These are phyloP conservation scores for Clitoria ternatea DNA, from an alignment of 306 rosid species.

Conservation along the genomic window DNA sequence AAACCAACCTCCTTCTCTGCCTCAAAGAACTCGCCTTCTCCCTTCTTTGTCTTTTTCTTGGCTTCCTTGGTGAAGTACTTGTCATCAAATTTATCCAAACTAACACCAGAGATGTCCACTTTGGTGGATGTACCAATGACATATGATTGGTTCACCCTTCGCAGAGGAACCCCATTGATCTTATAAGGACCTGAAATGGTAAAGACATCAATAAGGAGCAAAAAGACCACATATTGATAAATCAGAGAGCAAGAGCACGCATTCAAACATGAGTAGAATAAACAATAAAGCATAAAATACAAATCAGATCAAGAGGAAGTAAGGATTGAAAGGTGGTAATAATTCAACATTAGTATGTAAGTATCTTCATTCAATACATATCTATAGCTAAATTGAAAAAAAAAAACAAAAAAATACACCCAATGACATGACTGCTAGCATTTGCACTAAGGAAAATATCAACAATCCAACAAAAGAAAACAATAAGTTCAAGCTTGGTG, in stretches of 20 bases:
- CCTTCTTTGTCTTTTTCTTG: conserved; percentile 49
- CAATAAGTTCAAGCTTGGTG: not conserved
- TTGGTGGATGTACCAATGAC: conserved; percentile 64
- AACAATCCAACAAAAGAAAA: not conserved
- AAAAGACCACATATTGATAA: no score
- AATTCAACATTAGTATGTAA: no score
- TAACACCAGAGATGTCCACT: conserved; percentile 54
- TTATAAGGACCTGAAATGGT: conserved; percentile 53
- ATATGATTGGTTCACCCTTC: conserved; percentile 65
- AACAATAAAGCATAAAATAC: no score
- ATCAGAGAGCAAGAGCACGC: no score
- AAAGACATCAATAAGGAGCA: no score
- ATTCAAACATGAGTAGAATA: no score
- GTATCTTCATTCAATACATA: not conserved
- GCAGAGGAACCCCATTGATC: conserved; percentile 68
- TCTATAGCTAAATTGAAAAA: not conserved
- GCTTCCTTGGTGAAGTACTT: conserved; percentile 57
- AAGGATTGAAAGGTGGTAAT: no score
- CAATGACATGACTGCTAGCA: not conserved
- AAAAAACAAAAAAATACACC: not conserved
- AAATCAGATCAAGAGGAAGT: no score
- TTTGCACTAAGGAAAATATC: not conserved
- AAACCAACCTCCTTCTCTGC: conserved; percentile 57
- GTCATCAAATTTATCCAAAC: conserved; percentile 50
- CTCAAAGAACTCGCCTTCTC: conserved; percentile 61